These are phyloP conservation scores for Rhizophora mangle DNA, from an alignment of 345 rosid species.

Conservation along the genomic window DNA sequence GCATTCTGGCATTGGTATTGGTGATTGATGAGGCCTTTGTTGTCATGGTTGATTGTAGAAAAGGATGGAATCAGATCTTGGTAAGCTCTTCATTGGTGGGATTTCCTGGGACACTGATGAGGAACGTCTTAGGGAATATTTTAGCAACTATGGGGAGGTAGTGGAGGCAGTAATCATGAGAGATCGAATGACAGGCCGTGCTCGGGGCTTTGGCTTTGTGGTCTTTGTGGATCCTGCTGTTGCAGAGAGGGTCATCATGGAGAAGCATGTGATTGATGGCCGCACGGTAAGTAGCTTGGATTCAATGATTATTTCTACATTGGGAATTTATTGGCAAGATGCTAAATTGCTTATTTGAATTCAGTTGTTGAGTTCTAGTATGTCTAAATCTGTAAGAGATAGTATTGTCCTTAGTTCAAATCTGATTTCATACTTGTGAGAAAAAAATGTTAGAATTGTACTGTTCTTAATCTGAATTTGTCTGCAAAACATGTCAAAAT, in stretches of 20 bases:
- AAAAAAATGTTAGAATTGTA: not conserved
- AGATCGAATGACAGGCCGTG: slow-evolving; percentile 91
- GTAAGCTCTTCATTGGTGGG: slow-evolving; percentile 97
- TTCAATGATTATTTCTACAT: slow-evolving; percentile 10
- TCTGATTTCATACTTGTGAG: not conserved
- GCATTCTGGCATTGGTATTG: slow-evolving; percentile 14
- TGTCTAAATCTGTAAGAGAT: not conserved
- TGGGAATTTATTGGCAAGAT: slow-evolving; percentile 13
- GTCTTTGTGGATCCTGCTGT: slow-evolving; percentile 84
- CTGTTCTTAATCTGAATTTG: slow-evolving; percentile 4
- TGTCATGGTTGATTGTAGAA: slow-evolving; percentile 38
- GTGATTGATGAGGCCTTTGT: slow-evolving; percentile 31
- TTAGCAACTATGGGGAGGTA: slow-evolving; percentile 78
- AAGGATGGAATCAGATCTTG: slow-evolving; percentile 96
- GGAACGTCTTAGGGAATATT: slow-evolving; percentile 78
- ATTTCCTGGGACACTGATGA: slow-evolving; percentile 99
- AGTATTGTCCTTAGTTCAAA: not conserved
- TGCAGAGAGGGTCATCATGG: slow-evolving; percentile 87
- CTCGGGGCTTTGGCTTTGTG: slow-evolving; percentile 92
- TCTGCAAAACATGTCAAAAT: not conserved
- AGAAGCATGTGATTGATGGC: slow-evolving; percentile 88
- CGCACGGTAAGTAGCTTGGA: slow-evolving; percentile 62
- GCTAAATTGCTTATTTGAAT: not conserved
- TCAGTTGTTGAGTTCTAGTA: not conserved
- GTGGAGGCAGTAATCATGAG: slow-evolving; percentile 93